Percentiles rank a stretch among this genome's conserved stretches.
Evolutionary conservation across 768 basidiomycete genomes (phyloP).

Genomic region (Leccinum subgranulosum): DNA sequence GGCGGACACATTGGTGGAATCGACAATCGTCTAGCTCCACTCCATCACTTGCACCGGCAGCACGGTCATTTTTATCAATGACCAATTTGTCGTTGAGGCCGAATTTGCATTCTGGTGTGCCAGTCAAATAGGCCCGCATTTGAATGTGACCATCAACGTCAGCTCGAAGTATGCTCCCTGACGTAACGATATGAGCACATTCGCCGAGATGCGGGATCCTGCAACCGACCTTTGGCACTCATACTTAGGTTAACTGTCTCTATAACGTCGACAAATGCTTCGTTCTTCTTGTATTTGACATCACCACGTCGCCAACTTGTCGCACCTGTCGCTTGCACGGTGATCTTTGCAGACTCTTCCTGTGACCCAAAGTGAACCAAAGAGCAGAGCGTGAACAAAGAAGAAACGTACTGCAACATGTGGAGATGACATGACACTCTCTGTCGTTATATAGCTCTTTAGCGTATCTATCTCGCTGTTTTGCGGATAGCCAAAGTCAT

Average conservation of each 20-base stretch:
- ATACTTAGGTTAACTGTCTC: constrained; percentile 95
- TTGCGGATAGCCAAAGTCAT: constrained; percentile 98
- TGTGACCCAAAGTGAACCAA: constrained; percentile 29
- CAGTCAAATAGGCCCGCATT: constrained; percentile 96
- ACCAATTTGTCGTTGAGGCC: constrained; percentile 98
- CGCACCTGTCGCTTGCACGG: constrained; percentile 93
- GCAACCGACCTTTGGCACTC: constrained; percentile 78
- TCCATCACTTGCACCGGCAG: constrained; percentile 56
- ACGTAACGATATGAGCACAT: neutral
- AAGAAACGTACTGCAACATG: constrained; percentile 65
- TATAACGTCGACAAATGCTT: constrained; percentile 99
- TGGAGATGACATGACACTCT: constrained; percentile 87
- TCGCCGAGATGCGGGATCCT: neutral
- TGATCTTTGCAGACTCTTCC: constrained; percentile 98
- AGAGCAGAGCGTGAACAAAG: neutral
- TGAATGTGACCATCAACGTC: constrained; percentile 98
- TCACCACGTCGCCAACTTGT: constrained; percentile 95
- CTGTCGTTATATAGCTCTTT: constrained; percentile 97
- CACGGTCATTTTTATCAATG: constrained; percentile 74
- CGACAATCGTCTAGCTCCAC: constrained; percentile 98
- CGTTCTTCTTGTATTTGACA: constrained; percentile 99
- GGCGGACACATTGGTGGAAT: constrained; percentile 95
- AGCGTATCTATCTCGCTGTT: constrained; percentile 98
- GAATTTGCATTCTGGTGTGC: constrained; percentile 98
- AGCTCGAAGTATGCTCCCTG: constrained; percentile 87